Evolutionary conservation across 2,329 filamentous ascomycete genomes (phyloP).

Genomic region (Coccinonectria pachysandricola): DNA sequence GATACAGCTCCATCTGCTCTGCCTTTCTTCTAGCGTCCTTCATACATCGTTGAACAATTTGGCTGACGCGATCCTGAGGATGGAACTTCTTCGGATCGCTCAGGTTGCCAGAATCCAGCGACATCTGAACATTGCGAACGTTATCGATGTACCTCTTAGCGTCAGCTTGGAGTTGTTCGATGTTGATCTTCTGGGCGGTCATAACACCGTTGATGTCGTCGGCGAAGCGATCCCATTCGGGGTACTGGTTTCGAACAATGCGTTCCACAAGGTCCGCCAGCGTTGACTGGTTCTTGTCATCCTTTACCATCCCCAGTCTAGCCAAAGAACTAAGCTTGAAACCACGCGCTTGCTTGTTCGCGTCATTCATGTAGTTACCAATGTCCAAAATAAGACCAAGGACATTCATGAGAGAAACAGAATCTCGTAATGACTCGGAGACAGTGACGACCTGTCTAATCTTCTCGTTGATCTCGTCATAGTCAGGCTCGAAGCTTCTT

Average conservation of each 20-base stretch:
- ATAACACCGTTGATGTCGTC: conserved; percentile 77
- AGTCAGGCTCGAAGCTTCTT: conserved; percentile 74
- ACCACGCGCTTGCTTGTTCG: conserved; percentile 93
- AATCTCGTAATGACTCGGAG: conserved; percentile 82
- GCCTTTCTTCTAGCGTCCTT: conserved; percentile 94
- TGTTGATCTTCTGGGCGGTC: conserved; percentile 78
- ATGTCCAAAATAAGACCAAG: conserved; percentile 93
- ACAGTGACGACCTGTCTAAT: conserved; percentile 78
- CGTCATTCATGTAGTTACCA: conserved; percentile 99
- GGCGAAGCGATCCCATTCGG: conserved; percentile 84
- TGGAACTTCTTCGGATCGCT: conserved; percentile 98
- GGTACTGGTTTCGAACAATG: conserved; percentile 92
- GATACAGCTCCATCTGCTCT: conserved; percentile 86
- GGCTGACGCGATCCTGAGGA: conserved; percentile 86
- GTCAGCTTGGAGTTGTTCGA: conserved; percentile 81
- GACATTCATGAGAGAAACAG: conserved; percentile 89
- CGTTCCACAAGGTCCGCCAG: conserved; percentile 93
- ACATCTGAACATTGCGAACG: conserved; percentile 85
- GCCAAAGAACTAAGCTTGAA: conserved; percentile 96
- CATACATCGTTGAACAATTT: conserved; percentile 87
- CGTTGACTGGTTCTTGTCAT: conserved; percentile 96
- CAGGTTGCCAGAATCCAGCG: conserved; percentile 84
- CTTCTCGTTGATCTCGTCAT: conserved; percentile 81
- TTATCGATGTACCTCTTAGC: conserved; percentile 90
- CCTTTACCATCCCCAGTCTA: conserved; percentile 93